phyloP scores from a whole-genome alignment of 371 early-diverging fungal genomes.

The Mortierella sp. region DNA sequence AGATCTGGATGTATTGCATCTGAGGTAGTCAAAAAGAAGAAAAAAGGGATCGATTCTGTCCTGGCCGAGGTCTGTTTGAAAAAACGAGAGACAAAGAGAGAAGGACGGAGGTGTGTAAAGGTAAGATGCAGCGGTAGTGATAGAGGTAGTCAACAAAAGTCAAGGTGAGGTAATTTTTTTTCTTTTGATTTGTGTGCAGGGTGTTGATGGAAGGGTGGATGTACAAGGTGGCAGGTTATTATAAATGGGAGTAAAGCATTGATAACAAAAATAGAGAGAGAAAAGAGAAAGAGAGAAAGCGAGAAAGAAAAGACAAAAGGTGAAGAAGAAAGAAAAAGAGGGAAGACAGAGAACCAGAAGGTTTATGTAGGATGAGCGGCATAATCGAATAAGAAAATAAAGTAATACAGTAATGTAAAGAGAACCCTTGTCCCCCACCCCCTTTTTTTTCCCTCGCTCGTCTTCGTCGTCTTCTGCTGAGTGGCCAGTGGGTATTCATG shows the following conservation, averaged over 20 bases:
- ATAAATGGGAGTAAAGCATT: not conserved
- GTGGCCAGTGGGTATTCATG: no score
- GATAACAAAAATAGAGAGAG: not conserved
- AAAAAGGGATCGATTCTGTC: constrained; percentile 28
- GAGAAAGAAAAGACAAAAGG: not conserved
- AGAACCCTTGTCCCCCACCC: not conserved
- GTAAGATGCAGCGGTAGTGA: not conserved
- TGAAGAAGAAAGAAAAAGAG: not conserved
- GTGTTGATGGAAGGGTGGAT: no score
- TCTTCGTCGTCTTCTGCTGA: no score
- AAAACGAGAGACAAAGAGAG: constrained; percentile 5
- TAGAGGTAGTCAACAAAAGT: not conserved
- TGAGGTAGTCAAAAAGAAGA: not conserved
- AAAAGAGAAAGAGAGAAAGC: not conserved
- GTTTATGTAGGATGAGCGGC: not conserved
- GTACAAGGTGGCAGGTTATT: not conserved
- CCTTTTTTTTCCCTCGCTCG: not conserved
- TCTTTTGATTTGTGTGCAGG: no score
- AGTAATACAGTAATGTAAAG: not conserved
- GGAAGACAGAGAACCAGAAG: not conserved
- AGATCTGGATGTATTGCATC: not conserved
- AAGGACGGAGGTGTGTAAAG: not conserved
- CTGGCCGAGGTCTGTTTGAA: constrained; percentile 5
- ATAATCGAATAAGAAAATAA: not conserved
- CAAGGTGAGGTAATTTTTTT: no score